Evolutionary conservation across 441 rosid genomes (phyloP).

Genomic region (Adansonia gregorii): DNA sequence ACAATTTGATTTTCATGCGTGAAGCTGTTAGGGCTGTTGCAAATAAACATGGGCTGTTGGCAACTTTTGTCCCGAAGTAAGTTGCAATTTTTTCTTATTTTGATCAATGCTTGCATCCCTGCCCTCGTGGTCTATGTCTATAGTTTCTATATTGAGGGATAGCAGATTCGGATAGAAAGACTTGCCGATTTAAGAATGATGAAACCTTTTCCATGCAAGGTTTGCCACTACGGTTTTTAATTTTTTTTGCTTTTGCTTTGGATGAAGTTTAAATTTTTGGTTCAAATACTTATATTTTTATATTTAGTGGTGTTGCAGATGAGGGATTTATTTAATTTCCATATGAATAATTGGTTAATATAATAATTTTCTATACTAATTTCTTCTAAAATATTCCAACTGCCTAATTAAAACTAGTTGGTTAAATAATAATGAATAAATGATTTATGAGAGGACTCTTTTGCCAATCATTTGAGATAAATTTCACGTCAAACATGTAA

Average conservation of each 20-base stretch:
- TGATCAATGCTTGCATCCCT: constrained; percentile 21
- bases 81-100: constrained; percentile 29
- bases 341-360: neutral
- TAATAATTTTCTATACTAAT: neutral
- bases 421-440: neutral
- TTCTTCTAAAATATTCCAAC: constrained; percentile 7
- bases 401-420: constrained; percentile 9
- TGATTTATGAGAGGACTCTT: constrained; percentile 10
- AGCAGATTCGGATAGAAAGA: constrained; percentile 4
- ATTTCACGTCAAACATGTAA: neutral
- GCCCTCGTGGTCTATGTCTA: neutral
- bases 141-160: neutral
- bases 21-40: constrained; percentile 81
- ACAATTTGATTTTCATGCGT: constrained; percentile 74
- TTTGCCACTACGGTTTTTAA: neutral
- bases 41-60: constrained; percentile 80
- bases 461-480: neutral
- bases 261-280: constrained; percentile 7
- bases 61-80: constrained; percentile 93
- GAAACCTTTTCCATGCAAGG: constrained; percentile 3
- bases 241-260: neutral
- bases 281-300: neutral
- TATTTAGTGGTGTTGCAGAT: neutral
- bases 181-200: neutral
- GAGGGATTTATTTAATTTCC: constrained; percentile 1